Base-by-base conservation (phyloP, 139 green algal genomes). In the Diplosphaera chodatii region DNA sequence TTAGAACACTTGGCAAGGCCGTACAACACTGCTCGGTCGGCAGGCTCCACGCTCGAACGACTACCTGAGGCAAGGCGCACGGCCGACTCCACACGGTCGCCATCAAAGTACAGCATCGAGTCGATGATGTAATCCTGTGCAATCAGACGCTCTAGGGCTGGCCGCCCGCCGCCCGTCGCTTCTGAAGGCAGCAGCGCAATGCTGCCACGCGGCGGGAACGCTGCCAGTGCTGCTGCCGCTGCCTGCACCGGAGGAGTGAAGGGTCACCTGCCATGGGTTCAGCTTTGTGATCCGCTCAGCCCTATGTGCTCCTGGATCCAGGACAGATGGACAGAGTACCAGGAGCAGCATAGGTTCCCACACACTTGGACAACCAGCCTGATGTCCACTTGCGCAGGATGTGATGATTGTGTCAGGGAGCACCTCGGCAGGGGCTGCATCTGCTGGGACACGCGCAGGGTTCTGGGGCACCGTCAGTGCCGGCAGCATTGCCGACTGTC, bases 121-220 rank as follows among this genome's bases (percentile, higher is more conserved):
- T 96, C 90, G 20, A 93, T 63, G 66, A 96, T 83, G 67, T 89
- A 92, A 72, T 96, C 87, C 80, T 95, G 86, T 21, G 79, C 80
- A 16, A 96, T 74, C 69, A 96, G 81, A 18, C 87, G 79, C 59
- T 97, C 91, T 32, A 93, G 79, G 3, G 64, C 28, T 0, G 74
- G 68, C 21, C 77, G 77, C 13, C 77, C 77, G 0, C 72, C 74
- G 15, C 75, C 80, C 28, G 84, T 92, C 71, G 91, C 80, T 62
- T 90, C 71, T 22, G 66, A 21, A 0, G 84, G 74, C 28, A 97
- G 73, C 32, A 97, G 69, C n/a, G 70, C 63, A 25, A 96, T 75
- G 40, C 84, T 78, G 28, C 91, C 88, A 32, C 89, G 79, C 0
- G 87, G 80, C 15, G 91, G 91, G 66, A 82, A 93, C 1, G 75